These are phyloP conservation scores for Colletotrichum sp. DNA, from an alignment of 2,329 filamentous ascomycete genomes.

Conservation along the genomic window DNA sequence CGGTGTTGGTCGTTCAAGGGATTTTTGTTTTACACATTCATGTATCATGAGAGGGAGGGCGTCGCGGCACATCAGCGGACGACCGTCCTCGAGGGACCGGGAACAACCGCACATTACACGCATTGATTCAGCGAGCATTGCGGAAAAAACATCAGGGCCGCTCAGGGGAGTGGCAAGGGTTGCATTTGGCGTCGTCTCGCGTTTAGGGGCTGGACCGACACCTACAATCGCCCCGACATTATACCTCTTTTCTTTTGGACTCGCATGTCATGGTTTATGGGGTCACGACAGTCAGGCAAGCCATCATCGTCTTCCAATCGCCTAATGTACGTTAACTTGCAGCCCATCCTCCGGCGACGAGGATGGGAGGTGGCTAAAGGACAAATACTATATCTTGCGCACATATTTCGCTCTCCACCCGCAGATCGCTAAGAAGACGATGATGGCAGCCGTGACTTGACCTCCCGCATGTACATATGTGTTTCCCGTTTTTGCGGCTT, in stretches of 20 bases:
- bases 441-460: constrained; percentile 65
- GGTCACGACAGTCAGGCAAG: constrained; percentile 62
- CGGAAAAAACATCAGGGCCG: constrained; percentile 23
- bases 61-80: constrained; percentile 16
- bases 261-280: constrained; percentile 38
- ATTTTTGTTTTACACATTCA: constrained; percentile 22
- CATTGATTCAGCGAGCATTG: constrained; percentile 50
- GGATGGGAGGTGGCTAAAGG: constrained; percentile 38
- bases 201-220: constrained; percentile 24
- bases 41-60: constrained; percentile 23
- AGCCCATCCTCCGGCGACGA: constrained; percentile 31
- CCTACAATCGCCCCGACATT: constrained; percentile 25
- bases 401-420: constrained; percentile 25
- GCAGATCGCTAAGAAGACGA: constrained; percentile 58
- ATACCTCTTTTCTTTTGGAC: constrained; percentile 19
- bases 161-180: constrained; percentile 34
- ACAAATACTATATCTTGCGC: constrained; percentile 56
- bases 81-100: constrained; percentile 6
- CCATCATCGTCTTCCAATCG: constrained; percentile 73
- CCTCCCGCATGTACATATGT: constrained; percentile 47
- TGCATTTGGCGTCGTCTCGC: constrained; percentile 23
- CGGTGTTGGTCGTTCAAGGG: constrained; percentile 10
- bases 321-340: constrained; percentile 71
- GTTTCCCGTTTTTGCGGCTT: constrained; percentile 4
- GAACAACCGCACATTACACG: constrained; percentile 18